Conservation (phyloP, 225 moss, liverwort and hornwort species). For the Pseudoscleropodium purum region DNA sequence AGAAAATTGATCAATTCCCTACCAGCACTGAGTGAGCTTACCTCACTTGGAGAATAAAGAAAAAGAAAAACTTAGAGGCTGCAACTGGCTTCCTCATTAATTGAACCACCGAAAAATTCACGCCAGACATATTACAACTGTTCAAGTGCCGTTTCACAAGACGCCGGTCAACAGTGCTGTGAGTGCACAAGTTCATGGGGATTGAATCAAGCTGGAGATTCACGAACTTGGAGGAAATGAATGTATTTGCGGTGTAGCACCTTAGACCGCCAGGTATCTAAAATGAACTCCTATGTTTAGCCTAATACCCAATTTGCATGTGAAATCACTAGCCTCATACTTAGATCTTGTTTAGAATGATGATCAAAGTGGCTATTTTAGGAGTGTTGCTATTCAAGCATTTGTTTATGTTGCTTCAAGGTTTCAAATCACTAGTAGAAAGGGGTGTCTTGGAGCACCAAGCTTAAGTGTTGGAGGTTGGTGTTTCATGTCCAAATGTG, state of each 20-base stretch:
- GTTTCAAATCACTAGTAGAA: neutral
- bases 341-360: neutral
- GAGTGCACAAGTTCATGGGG: neutral
- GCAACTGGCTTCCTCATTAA: neutral
- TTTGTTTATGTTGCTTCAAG: too few species aligned
- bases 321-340: accelerated
- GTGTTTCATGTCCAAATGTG: neutral
- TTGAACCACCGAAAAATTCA: neutral
- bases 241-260: neutral
- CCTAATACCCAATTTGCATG: neutral
- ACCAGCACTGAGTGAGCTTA: neutral
- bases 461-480: accelerated
- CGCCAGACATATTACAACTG: neutral
- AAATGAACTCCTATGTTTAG: neutral
- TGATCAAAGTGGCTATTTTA: neutral
- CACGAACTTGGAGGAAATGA: neutral
- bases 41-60: neutral
- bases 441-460: accelerated
- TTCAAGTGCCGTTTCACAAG: neutral
- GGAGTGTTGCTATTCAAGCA: neutral
- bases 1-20: neutral
- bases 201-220: neutral
- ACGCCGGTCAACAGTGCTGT: neutral
- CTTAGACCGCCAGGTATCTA: neutral
- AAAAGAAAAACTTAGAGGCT: neutral